Percentiles rank a stretch among this genome's conserved stretches.
These are phyloP conservation scores for Takashimella koratensis DNA, from an alignment of 1,284 basidiomycete genomes.

Conservation along the genomic window DNA sequence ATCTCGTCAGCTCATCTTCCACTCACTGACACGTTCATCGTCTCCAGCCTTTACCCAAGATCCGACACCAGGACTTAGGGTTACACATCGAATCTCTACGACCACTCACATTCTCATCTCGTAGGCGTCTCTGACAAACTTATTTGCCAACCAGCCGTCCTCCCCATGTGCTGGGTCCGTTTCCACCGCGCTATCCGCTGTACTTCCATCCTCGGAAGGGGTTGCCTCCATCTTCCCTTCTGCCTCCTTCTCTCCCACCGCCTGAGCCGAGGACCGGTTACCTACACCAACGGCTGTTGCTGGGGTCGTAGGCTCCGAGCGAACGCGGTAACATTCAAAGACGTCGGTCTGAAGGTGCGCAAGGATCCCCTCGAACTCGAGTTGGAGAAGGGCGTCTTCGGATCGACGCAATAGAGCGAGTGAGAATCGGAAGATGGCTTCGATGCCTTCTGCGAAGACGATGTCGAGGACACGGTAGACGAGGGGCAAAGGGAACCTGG, in stretches of 20 bases:
- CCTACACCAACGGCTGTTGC: neutral
- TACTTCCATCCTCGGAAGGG: neutral
- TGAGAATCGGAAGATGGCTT: constrained; percentile 94
- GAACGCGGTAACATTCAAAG: constrained; percentile 68
- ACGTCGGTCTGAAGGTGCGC: constrained; percentile 72
- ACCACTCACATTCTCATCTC: constrained; percentile 64
- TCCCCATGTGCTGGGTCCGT: constrained; percentile 13
- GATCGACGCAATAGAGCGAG: constrained; percentile 82
- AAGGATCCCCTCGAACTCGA: constrained; percentile 87
- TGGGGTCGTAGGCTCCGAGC: constrained; percentile 45
- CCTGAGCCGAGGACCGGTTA: neutral
- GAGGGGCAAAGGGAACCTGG: constrained; percentile 87
- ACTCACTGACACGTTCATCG: too few species aligned
- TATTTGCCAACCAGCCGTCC: constrained; percentile 63
- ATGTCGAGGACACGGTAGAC: constrained; percentile 84
- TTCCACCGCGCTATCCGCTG: neutral
- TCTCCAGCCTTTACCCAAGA: too few species aligned
- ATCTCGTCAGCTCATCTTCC: constrained; percentile 1
- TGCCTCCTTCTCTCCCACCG: neutral
- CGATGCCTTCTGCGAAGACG: constrained; percentile 92
- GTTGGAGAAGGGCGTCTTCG: constrained; percentile 68
- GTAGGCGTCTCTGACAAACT: constrained; percentile 80
- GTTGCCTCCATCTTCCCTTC: too few species aligned
- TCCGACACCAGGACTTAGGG: too few species aligned
- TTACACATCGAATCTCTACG: too few species aligned